These are phyloP conservation scores for Ceriops tagal DNA, from an alignment of 345 rosid genomes.

Conservation along the genomic window DNA sequence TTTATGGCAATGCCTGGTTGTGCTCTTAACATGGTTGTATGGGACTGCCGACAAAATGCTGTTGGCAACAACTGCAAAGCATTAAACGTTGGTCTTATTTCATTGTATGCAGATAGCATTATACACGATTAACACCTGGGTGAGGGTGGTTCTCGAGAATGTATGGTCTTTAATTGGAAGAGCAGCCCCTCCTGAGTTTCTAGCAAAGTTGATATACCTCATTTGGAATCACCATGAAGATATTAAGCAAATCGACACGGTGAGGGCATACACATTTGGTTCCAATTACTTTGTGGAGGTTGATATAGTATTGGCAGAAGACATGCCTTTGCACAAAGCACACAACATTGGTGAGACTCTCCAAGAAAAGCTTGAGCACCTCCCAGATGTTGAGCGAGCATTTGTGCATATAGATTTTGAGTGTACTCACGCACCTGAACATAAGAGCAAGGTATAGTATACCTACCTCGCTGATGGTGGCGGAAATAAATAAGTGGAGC, in stretches of 20 bases:
- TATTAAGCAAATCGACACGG: conserved; percentile 71
- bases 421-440: conserved; percentile 74
- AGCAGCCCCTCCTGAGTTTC: conserved; percentile 76
- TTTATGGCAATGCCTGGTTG: no score
- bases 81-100: no score
- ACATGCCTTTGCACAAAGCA: conserved; percentile 61
- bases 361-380: conserved; percentile 78
- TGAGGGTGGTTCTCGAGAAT: conserved; percentile 69
- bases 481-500: not conserved
- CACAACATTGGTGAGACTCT: conserved; percentile 83
- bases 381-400: conserved; percentile 78
- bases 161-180: conserved; percentile 65
- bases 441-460: conserved; percentile 39
- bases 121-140: conserved; percentile 72
- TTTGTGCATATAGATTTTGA: conserved; percentile 86
- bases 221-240: conserved; percentile 82
- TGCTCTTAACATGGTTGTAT: no score
- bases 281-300: conserved; percentile 83
- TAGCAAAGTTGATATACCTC: conserved; percentile 68
- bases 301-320: conserved; percentile 67
- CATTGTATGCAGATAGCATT: conserved; percentile 63
- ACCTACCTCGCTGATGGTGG: not conserved
- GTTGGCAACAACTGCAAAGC: no score
- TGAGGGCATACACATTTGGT: conserved; percentile 79
- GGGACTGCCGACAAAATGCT: no score